Evolutionary conservation across 2,329 filamentous ascomycete genomes (phyloP).

Genomic region (Stenocarpella maydis): DNA sequence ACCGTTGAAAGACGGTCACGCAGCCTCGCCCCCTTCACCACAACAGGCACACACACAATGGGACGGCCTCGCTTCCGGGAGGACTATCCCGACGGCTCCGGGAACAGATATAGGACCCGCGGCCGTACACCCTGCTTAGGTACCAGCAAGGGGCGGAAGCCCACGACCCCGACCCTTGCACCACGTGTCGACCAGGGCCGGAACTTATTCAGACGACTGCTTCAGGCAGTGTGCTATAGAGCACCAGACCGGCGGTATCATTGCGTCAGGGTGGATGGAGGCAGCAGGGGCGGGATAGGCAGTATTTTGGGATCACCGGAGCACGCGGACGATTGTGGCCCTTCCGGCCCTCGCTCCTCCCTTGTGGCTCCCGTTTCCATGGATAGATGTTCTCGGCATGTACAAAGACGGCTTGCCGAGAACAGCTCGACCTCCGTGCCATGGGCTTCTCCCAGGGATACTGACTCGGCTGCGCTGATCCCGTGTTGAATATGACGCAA

Average conservation of each 20-base stretch:
- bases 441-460: conserved; percentile 11
- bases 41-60: neutral
- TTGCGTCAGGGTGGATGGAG: neutral
- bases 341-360: neutral
- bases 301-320: neutral
- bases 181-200: neutral
- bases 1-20: neutral
- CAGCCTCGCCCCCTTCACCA: neutral
- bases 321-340: neutral
- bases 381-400: neutral
- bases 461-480: conserved; percentile 28
- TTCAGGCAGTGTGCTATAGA: neutral
- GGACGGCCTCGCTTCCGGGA: neutral
- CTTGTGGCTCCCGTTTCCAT: neutral
- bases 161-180: neutral
- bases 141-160: neutral
- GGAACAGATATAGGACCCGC: neutral
- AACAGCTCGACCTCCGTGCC: neutral
- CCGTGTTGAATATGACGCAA: conserved; percentile 24
- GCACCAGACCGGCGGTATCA: neutral
- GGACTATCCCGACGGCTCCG: conserved; percentile 5
- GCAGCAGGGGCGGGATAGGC: neutral
- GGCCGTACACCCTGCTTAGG: neutral
- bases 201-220: conserved; percentile 1
- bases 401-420: neutral